These are phyloP conservation scores for Cladorrhinum samala DNA, from an alignment of 495 filamentous ascomycete genomes.

Conservation along the genomic window DNA sequence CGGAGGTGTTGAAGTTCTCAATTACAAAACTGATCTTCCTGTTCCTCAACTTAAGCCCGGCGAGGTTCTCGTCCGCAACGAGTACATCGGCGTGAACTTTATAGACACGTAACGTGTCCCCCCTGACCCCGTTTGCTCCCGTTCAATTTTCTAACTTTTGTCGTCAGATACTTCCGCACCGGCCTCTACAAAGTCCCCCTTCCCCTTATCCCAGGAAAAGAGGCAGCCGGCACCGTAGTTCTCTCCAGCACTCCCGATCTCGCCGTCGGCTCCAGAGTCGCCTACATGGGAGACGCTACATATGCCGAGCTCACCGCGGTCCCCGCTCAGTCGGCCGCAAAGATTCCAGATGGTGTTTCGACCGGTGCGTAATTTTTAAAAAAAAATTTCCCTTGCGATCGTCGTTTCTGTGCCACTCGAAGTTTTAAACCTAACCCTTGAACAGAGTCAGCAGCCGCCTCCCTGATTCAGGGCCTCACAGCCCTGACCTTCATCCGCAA, in stretches of 20 bases:
- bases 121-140: not conserved
- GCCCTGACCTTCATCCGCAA: slow-evolving; percentile 79
- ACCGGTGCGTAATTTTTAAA: too few relatives aligned
- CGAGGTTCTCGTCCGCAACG: slow-evolving; percentile 79
- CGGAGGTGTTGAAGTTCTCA: slow-evolving; percentile 72
- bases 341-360: slow-evolving; percentile 58
- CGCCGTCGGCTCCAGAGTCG: slow-evolving; percentile 62
- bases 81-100: slow-evolving; percentile 81
- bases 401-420: too few relatives aligned
- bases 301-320: slow-evolving; percentile 75
- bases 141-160: slow-evolving; percentile 5
- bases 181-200: slow-evolving; percentile 70
- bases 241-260: slow-evolving; percentile 30
- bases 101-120: slow-evolving; percentile 59
- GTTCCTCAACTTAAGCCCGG: slow-evolving; percentile 65
- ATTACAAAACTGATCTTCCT: slow-evolving; percentile 68
- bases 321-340: slow-evolving; percentile 48
- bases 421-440: too few relatives aligned
- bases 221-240: slow-evolving; percentile 54
- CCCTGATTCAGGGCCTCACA: slow-evolving; percentile 77
- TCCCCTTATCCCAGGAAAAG: slow-evolving; percentile 77
- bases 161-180: slow-evolving; percentile 78
- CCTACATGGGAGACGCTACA: slow-evolving; percentile 50
- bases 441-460: slow-evolving; percentile 61
- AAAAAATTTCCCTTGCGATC: too few relatives aligned